phyloP scores from a whole-genome alignment of 2,329 filamentous ascomycete genomes.

The Fusarium vanettenii region DNA sequence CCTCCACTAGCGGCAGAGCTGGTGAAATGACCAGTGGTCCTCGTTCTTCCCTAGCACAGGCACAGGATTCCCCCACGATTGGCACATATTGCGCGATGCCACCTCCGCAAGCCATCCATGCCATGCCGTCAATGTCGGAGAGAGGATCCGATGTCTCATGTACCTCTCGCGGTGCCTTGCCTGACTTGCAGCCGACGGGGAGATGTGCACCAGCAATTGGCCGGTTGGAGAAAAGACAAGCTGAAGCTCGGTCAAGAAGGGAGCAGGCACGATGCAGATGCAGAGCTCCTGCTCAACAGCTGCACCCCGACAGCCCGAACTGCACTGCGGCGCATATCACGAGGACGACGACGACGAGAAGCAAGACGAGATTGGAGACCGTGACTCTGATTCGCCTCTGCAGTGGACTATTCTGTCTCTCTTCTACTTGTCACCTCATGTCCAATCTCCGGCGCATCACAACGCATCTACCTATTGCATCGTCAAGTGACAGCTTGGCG shows the following conservation, averaged over 20 bases:
- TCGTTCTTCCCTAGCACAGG: conserved; percentile 12
- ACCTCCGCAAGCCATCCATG: conserved; percentile 25
- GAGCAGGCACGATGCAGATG: not conserved
- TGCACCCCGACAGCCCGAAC: conserved; percentile 5
- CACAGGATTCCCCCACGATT: conserved; percentile 42
- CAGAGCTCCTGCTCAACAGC: not conserved
- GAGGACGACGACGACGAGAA: not conserved
- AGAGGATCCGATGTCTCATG: conserved; percentile 29
- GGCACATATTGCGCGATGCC: conserved; percentile 39
- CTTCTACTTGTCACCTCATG: not conserved
- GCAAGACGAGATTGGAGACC: not conserved
- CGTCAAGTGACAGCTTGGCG: not conserved
- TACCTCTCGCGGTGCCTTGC: conserved; percentile 22
- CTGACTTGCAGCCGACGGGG: conserved; percentile 18
- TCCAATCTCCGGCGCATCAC: not conserved
- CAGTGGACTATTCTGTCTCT: not conserved
- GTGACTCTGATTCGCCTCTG: not conserved
- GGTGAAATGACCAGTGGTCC: not conserved
- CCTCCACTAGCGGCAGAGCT: conserved; percentile 19
- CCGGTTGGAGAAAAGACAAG: not conserved
- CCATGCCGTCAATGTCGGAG: conserved; percentile 18
- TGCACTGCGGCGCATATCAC: conserved; percentile 8
- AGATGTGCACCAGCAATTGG: conserved; percentile 5
- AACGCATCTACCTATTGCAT: not conserved
- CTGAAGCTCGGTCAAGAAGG: conserved; percentile 8